These are phyloP conservation scores for Panicum hallii DNA, from an alignment of 202 grass and related monocot species.

Conservation along the genomic window DNA sequence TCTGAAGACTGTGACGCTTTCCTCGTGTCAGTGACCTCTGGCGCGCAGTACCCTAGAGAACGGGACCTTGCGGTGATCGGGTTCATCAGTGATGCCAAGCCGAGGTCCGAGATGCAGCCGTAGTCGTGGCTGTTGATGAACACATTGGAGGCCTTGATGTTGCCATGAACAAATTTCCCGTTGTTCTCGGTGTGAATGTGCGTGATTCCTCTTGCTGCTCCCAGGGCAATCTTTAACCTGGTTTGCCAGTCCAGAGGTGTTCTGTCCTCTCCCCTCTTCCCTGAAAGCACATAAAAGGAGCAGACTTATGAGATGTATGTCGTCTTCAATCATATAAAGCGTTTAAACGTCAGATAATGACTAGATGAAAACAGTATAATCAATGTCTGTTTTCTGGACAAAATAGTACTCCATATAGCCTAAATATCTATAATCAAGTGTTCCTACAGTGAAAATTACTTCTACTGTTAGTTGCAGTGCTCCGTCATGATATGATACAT, in stretches of 20 bases:
- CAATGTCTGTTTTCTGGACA: slow-evolving; percentile 8
- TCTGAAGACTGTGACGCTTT: slow-evolving; percentile 68
- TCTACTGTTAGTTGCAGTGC: not conserved
- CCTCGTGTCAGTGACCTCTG: slow-evolving; percentile 72
- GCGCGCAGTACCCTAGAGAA: slow-evolving; percentile 68
- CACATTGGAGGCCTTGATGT: slow-evolving; percentile 82
- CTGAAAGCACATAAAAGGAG: slow-evolving; percentile 20
- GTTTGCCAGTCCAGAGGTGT: slow-evolving; percentile 72
- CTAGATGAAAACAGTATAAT: not conserved
- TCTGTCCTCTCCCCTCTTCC: slow-evolving; percentile 66
- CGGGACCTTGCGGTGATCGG: slow-evolving; percentile 66
- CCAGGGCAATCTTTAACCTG: slow-evolving; percentile 76
- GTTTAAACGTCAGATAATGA: slow-evolving; percentile 12
- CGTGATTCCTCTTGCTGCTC: slow-evolving; percentile 71
- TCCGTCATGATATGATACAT: not conserved
- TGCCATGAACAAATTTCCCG: slow-evolving; percentile 80
- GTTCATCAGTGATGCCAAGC: slow-evolving; percentile 65
- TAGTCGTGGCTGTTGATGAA: slow-evolving; percentile 65
- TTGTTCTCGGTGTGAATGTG: slow-evolving; percentile 72
- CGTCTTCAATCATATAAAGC: slow-evolving; percentile 10
- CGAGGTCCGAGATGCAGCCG: slow-evolving; percentile 72
- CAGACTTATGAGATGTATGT: not conserved
- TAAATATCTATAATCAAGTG: not conserved
- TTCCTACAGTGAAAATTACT: not conserved
- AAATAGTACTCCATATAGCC: not conserved